phyloP scores from a whole-genome alignment of 306 rosid species.

The Quercus alba region DNA sequence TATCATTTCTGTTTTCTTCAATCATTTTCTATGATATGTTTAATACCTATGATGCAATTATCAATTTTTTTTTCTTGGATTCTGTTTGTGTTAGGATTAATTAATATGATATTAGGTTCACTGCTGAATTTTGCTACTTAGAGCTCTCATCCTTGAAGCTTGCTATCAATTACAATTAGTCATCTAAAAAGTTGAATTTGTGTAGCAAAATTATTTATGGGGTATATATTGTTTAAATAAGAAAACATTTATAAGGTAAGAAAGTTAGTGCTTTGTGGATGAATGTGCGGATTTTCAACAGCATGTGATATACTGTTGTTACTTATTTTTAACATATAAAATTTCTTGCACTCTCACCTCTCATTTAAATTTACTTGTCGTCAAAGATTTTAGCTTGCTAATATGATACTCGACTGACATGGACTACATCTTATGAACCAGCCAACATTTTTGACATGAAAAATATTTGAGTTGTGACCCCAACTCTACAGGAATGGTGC shows the following conservation, averaged over 20 bases:
- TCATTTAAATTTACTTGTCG: not conserved
- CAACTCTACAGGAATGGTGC: conserved; percentile 60
- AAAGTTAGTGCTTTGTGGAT: not conserved
- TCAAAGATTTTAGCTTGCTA: not conserved
- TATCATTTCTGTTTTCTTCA: not conserved
- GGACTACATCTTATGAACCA: conserved; percentile 28
- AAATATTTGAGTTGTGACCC: conserved; percentile 68
- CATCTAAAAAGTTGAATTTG: not conserved
- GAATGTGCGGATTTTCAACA: not conserved
- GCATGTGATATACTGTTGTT: not conserved
- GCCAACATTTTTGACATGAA: conserved; percentile 80
- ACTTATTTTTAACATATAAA: not conserved
- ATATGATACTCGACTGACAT: conserved; percentile 10
- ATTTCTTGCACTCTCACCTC: not conserved
- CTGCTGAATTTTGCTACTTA: not conserved
- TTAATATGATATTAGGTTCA: not conserved
- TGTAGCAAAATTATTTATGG: not conserved
- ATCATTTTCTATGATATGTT: not conserved
- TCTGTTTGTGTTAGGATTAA: not conserved
- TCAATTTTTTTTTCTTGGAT: not conserved
- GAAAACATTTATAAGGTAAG: not conserved
- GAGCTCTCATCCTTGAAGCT: not conserved
- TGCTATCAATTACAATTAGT: not conserved
- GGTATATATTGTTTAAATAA: too few relatives aligned
- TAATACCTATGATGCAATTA: not conserved